A percentile compares a stretch with the other conserved stretches of the same genome.
These are phyloP conservation scores for Chaetothyriales sp. DNA, from an alignment of 2,329 filamentous ascomycete species.

Conservation along the genomic window DNA sequence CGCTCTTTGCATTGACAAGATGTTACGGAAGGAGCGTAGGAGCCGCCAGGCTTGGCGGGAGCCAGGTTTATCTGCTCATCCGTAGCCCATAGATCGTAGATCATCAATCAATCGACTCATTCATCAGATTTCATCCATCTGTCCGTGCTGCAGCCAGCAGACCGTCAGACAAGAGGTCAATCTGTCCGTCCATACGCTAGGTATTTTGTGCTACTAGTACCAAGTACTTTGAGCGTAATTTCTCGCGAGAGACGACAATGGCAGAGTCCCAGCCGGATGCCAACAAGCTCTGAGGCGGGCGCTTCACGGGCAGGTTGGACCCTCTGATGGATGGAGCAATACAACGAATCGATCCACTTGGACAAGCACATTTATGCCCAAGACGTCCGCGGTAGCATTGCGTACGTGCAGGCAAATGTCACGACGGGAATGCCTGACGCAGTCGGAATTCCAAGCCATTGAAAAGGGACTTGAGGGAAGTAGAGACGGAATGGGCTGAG, in stretches of 20 bases:
- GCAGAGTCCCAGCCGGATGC: slow-evolving; percentile 6
- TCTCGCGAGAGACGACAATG: background rate
- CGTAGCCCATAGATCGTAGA: too few species aligned
- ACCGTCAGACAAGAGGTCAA: too few species aligned
- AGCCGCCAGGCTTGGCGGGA: too few species aligned
- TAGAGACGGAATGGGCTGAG: slow-evolving; percentile 33
- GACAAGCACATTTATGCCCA: slow-evolving; percentile 66
- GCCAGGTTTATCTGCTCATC: too few species aligned
- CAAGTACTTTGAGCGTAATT: too few species aligned
- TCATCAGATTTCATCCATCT: too few species aligned
- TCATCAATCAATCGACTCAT: too few species aligned
- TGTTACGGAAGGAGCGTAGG: too few species aligned
- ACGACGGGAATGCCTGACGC: slow-evolving; percentile 60
- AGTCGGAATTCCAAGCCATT: slow-evolving; percentile 60
- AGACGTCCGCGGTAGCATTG: slow-evolving; percentile 67
- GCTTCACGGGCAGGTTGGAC: slow-evolving; percentile 56
- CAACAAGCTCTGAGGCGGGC: slow-evolving; percentile 21
- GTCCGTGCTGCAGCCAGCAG: too few species aligned
- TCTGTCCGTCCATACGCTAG: too few species aligned
- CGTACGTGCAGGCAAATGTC: slow-evolving; percentile 66
- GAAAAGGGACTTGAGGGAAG: slow-evolving; percentile 52
- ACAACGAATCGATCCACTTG: slow-evolving; percentile 70
- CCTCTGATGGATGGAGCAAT: slow-evolving; percentile 79
- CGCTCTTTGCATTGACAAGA: too few species aligned
- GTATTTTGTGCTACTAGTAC: too few species aligned